Evolutionary conservation across 176 grass and related monocot species (phyloP), one percentile per base, ranked within the genome.

Genomic region (Rhipidocladum racemiflorum): DNA sequence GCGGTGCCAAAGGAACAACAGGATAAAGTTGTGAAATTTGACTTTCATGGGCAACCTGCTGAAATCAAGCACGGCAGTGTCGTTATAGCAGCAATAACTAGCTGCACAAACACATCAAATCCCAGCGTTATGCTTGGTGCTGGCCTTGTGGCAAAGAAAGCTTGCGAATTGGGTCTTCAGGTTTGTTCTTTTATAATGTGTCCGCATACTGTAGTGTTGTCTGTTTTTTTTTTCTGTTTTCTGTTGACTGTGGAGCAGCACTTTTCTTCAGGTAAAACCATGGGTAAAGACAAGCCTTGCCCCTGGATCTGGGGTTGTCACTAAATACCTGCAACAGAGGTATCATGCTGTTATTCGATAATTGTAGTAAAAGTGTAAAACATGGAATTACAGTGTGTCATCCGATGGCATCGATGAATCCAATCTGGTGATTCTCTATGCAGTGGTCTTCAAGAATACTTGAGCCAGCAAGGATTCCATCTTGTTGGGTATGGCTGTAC

Each of bases 201-300:
- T 43, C 36, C 18, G 44, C 64, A 45, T 21, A 28, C 20, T 45
- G 42, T 46, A 62, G 7, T 57, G 49, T 15, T 81, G 21, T 1
- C 4, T 83, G 18, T 44, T 81, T 76, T 45, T 81, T 76, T 45
- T 81, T 23, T 46, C 25, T 83, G 7, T 40, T 86, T 81, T 48
- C 53, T 68, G 14, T 60, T 83, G 13, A 80, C 50, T 53, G 6
- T 75, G 30, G 16, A 82, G 36, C 8, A 23, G 0, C 14, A 34
- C 24, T 78, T 76, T 17, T 84, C 53, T 88, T 87, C 80, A 97
- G 94, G 91, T 97, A 23, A 97, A 97, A 87, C 94, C 91, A 81
- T 97, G 94, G 94, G 85, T 97, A 43, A 97, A 97, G 66, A 97
- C 94, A 76, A 97, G 94, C 70, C 89, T 97, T 72, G 94, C 94